These are phyloP conservation scores for Globisporangium alternatum DNA, from an alignment of 352 stramenopile genomes.

Conservation along the genomic window DNA sequence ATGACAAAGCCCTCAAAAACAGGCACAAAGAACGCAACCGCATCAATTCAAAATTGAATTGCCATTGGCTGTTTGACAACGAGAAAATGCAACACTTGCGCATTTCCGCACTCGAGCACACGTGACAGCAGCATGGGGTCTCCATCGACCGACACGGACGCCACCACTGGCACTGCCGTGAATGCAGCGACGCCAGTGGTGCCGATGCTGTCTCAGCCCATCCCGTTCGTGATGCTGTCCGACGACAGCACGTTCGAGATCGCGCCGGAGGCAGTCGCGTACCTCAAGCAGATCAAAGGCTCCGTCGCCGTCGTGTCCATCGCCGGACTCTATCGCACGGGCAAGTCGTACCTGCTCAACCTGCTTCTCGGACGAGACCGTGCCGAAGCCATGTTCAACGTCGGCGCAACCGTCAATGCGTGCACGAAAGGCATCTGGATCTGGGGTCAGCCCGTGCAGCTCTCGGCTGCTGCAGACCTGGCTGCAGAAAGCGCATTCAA, in stretches of 20 bases:
- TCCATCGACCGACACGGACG: background rate
- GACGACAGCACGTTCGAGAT: constrained; percentile 68
- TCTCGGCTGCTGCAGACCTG: constrained; percentile 11
- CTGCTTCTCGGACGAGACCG: constrained; percentile 45
- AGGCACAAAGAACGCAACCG: too few species aligned
- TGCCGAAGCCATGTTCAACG: constrained; percentile 66
- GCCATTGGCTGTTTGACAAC: too few species aligned
- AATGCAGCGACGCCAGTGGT: background rate
- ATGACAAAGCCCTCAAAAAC: too few species aligned
- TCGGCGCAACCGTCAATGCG: constrained; percentile 67
- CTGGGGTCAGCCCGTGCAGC: constrained; percentile 52
- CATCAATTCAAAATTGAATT: constrained; percentile 1
- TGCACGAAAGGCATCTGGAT: constrained; percentile 86
- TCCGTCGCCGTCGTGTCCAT: constrained; percentile 67
- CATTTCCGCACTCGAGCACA: constrained; percentile 1
- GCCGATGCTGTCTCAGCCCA: constrained; percentile 24
- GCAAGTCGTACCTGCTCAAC: constrained; percentile 83
- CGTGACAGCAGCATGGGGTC: constrained; percentile 5
- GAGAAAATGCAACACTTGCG: background rate
- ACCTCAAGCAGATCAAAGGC: constrained; percentile 56
- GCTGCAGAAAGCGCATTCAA: constrained; percentile 25
- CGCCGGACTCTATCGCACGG: constrained; percentile 70
- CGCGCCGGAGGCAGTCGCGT: constrained; percentile 48
- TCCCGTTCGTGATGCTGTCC: constrained; percentile 72
- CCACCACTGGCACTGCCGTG: background rate